Base-by-base conservation (phyloP, 805 yeast species). In the Yarrowia yakushimensis region DNA sequence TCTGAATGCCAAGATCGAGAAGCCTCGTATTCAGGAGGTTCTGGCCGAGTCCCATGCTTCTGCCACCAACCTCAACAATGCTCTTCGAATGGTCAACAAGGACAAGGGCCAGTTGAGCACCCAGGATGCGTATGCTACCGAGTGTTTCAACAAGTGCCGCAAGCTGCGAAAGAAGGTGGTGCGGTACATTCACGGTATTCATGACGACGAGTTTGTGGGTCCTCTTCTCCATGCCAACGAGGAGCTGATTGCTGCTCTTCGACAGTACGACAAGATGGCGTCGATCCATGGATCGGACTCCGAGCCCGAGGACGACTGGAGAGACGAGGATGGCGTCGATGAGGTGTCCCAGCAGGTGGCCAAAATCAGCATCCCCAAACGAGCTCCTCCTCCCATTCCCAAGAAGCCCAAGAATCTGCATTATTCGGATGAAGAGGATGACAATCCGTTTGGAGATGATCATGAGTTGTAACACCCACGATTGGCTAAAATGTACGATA, bases 161-260 rank as follows among this genome's bases (percentile, higher is more conserved):
- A 76, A 81, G 8, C 81, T 88, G 60, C 83, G 99, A 72, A 81
- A 96, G 64, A 85, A 84, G 68, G 84, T 94, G 15, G 78, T 94
- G 66, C 78, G 90, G 65, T 91, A 91, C 71, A 79, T 94, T 67
- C 98, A 94, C 74, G 79, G 83, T 59, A 90, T 91, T 41, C 87
- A 89, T 43, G 85, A 85, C 64, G 97, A 92, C 66, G 96, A 90
- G 69, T 87, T 85, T 65, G 75, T 94, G 66, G 98, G 97, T n/a
- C 81, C 90, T 45, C 79, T 94, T 66, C 83, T 94, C 63, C 86
- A 84, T 68, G 96, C 97, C 46, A 94, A 94, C 71, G 99, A 94
- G 69, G 92, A 90, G 71, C 80, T 94, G 65, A 96, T 94, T 7
- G 77, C 77, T 4, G 86, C 91, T 0, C 79, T 94, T 68, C 83